Percentiles rank a stretch among this genome's conserved stretches.
Evolutionary conservation across 106 monocot genomes (phyloP).

Genomic region (Vanilla planifolia): DNA sequence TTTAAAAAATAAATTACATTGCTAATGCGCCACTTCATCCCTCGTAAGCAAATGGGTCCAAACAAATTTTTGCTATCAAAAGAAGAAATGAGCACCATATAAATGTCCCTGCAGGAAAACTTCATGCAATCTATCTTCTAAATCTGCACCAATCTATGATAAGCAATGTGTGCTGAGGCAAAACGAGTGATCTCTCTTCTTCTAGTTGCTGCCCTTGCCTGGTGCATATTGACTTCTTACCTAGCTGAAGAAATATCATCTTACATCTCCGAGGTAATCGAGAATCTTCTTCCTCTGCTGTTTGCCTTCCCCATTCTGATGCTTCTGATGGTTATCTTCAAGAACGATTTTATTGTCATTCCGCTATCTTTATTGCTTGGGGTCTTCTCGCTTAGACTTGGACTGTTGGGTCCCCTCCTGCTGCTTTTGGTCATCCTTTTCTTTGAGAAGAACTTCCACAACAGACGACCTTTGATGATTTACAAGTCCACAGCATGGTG

Average conservation of each 20-base stretch:
- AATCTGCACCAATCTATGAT: neutral
- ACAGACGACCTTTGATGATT: neutral
- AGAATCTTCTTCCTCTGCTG: neutral
- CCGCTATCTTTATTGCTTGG: neutral
- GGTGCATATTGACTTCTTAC: neutral
- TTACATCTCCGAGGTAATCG: neutral
- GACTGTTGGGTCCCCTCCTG: neutral
- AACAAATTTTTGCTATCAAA: neutral
- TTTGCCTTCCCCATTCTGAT: neutral
- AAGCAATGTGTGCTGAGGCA: neutral
- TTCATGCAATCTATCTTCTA: neutral
- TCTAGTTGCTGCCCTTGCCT: neutral
- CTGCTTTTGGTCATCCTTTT: neutral
- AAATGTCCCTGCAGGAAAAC: neutral
- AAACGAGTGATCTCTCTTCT: neutral
- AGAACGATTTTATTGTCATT: neutral
- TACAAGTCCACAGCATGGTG: neutral
- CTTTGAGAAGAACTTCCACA: neutral
- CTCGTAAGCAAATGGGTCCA: neutral
- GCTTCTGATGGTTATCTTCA: neutral
- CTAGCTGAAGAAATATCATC: conserved; percentile 1
- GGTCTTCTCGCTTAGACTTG: neutral
- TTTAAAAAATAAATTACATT: neutral
- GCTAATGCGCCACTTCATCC: conserved; percentile 2
- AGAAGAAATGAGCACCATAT: neutral